Percentiles rank a stretch among this genome's conserved stretches.
phyloP scores from a whole-genome alignment of 768 basidiomycete genomes.

The Termitomyces sp. region DNA sequence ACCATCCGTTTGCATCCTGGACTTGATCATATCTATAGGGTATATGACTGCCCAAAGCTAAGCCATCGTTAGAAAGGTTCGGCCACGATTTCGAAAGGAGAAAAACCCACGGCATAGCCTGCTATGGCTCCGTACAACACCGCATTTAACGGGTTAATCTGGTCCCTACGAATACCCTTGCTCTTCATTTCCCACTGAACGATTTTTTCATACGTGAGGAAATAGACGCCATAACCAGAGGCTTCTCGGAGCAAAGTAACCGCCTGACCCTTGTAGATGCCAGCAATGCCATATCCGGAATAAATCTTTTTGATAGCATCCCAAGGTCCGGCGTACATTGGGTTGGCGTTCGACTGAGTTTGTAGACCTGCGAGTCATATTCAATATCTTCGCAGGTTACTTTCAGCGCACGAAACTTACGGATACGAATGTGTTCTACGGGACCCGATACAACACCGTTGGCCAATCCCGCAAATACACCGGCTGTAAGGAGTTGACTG shows the following conservation, averaged over 20 bases:
- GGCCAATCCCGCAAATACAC: slow-evolving; percentile 82
- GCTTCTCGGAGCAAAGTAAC: slow-evolving; percentile 86
- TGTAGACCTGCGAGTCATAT: slow-evolving; percentile 65
- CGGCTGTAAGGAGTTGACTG: slow-evolving; percentile 69
- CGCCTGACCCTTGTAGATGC: slow-evolving; percentile 90
- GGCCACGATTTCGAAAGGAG: background rate
- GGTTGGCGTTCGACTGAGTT: slow-evolving; percentile 80
- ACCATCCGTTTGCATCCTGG: slow-evolving; percentile 93
- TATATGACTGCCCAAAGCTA: slow-evolving; percentile 92
- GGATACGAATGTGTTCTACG: slow-evolving; percentile 96
- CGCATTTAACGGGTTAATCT: slow-evolving; percentile 74
- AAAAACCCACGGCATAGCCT: slow-evolving; percentile 75
- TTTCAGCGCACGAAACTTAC: slow-evolving; percentile 41
- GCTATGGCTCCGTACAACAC: slow-evolving; percentile 88
- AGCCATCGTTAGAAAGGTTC: slow-evolving; percentile 10
- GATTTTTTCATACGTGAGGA: slow-evolving; percentile 89
- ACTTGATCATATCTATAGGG: slow-evolving; percentile 96
- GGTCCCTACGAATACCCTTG: slow-evolving; percentile 67
- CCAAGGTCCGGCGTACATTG: slow-evolving; percentile 75
- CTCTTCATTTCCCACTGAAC: slow-evolving; percentile 81
- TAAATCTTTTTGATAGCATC: slow-evolving; percentile 89
- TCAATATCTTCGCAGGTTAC: slow-evolving; percentile 1
- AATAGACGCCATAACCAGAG: slow-evolving; percentile 82
- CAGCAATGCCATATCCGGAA: slow-evolving; percentile 67
- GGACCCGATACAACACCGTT: slow-evolving; percentile 94